Evolutionary conservation across 306 rosid species (phyloP).

Genomic region (Malus asiatica): DNA sequence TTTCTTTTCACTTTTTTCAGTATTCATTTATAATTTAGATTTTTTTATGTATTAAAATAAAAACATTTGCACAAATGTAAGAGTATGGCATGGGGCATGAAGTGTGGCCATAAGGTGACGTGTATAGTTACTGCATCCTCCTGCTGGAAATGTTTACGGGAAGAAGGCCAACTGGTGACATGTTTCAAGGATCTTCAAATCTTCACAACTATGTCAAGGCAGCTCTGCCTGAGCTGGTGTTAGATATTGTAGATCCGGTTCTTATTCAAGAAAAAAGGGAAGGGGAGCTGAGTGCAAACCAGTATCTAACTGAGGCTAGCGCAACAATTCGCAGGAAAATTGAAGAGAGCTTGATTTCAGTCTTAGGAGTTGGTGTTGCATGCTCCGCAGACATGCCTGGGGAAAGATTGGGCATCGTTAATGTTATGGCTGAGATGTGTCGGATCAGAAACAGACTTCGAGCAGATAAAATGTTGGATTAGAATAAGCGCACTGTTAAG

Average conservation of each 20-base stretch:
- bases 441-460: no score
- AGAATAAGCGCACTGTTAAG: no score
- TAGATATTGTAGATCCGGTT: background rate
- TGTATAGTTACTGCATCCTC: no score
- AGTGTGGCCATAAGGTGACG: no score
- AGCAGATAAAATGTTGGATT: no score
- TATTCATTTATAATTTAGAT: no score
- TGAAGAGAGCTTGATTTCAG: background rate
- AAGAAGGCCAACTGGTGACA: slow-evolving; percentile 2
- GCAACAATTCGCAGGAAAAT: background rate
- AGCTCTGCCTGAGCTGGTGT: background rate
- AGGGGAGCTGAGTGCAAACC: background rate
- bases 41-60: no score
- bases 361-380: background rate
- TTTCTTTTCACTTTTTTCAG: background rate
- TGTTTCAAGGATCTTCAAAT: background rate
- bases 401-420: no score
- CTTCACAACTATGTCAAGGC: background rate
- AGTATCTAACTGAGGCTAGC: background rate
- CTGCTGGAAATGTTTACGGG: slow-evolving; percentile 5
- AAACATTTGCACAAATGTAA: no score
- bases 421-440: no score
- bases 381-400: background rate
- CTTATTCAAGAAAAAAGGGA: background rate
- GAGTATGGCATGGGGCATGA: no score